Evolutionary conservation across 352 stramenopile genomes (phyloP), one percentile per base, ranked within the genome.

Genomic region (Phytopythium ostracodes): DNA sequence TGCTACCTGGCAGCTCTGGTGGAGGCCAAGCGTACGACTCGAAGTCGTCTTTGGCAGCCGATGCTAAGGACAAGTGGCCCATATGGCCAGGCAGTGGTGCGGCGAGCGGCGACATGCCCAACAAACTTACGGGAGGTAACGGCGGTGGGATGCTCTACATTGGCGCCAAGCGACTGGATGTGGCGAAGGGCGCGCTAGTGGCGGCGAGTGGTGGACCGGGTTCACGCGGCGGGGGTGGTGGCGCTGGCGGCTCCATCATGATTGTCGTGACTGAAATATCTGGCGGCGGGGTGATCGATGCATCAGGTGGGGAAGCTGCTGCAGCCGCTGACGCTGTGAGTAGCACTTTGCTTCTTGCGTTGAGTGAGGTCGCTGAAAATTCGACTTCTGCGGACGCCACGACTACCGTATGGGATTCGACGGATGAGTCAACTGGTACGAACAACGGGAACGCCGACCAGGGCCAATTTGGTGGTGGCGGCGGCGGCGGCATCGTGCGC

Each of bases 141-240:
- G 87, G 87, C 10, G 87, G 87, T 44, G 87, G 87, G 15, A 60
- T 95, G 14, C 74, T 95, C 27, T 87, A 92, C 66, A 65, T 95
- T 47, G 66, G 73, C 0, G 74, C 82, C 1, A 77, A 72, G 56
- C 75, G 73, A 18, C 67, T 95, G 4, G 60, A 70, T 7, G 64
- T 95, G 20, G 63, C 50, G 35, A 81, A 81, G 53, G 35, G 50
- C 12, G 75, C 77, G 5, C 70, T 56, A 4, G 66, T 95, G 24
- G 86, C 70, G 63, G 84, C 76, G 8, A 65, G 70, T 42, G 87
- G 87, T 31, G 74, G 77, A 5, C 60, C 64, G 31, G 87, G 87
- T 11, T 77, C 67, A 4, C 85, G 81, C 56, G 77, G 79, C 18
- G 87, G 87, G 27, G 87, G 87, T 31, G 87, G 87, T 57, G 87